phyloP scores from a whole-genome alignment of 2,329 filamentous ascomycete genomes.

The Dactylellina sp. region DNA sequence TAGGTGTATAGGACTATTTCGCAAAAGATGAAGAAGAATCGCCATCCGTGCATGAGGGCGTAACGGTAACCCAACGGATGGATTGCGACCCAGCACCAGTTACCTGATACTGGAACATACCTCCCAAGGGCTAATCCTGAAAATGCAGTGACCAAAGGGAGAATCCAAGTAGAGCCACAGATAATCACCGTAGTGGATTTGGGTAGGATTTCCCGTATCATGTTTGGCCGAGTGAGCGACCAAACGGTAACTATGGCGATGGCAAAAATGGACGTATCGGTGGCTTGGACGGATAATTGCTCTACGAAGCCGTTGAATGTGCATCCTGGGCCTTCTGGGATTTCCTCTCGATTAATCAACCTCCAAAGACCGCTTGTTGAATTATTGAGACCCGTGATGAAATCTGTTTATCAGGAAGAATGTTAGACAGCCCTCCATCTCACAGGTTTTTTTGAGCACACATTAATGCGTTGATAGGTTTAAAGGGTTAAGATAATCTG shows the following conservation, averaged over 20 bases:
- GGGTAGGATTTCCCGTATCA: slow-evolving; percentile 31
- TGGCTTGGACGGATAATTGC: slow-evolving; percentile 66
- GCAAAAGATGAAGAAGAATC: slow-evolving; percentile 65
- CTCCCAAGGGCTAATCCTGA: slow-evolving; percentile 60
- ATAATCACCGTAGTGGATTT: slow-evolving; percentile 59
- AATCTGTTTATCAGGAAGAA: slow-evolving; percentile 60
- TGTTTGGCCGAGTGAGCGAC: slow-evolving; percentile 62
- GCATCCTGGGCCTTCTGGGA: slow-evolving; percentile 62
- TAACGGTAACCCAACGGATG: slow-evolving; percentile 64
- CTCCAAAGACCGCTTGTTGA: slow-evolving; percentile 64
- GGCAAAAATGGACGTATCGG: slow-evolving; percentile 65
- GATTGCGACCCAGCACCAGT: slow-evolving; percentile 67
- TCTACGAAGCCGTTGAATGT: slow-evolving; percentile 65
- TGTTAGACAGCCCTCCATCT: not conserved
- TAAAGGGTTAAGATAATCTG: too few relatives aligned
- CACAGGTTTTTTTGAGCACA: too few relatives aligned
- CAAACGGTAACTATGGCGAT: slow-evolving; percentile 66
- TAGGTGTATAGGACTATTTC: slow-evolving; percentile 65
- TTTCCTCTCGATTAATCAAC: slow-evolving; percentile 60
- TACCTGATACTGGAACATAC: slow-evolving; percentile 65
- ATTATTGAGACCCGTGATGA: slow-evolving; percentile 65
- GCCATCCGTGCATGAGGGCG: slow-evolving; percentile 66
- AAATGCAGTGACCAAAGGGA: slow-evolving; percentile 64
- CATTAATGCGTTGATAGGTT: too few relatives aligned
- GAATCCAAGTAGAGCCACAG: slow-evolving; percentile 64